phyloP scores from a whole-genome alignment of 177 flowering plant species.

The Vitis hybrid region DNA sequence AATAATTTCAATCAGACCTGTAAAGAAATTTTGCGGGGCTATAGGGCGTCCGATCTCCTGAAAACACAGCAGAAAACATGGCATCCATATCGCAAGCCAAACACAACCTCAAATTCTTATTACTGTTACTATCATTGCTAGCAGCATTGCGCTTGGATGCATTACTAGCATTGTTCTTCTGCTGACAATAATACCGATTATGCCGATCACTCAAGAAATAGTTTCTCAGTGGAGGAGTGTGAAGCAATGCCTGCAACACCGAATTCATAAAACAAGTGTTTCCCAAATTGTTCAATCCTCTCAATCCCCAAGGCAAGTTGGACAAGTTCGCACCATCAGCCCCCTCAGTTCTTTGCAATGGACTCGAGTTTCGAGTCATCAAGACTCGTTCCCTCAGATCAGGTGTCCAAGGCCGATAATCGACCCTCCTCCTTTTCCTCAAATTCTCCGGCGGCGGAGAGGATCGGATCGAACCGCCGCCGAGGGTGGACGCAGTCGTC shows the following conservation, averaged over 20 bases:
- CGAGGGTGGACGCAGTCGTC: slow-evolving; percentile 25
- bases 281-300: slow-evolving; percentile 51
- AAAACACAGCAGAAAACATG: slow-evolving; percentile 68
- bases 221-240: slow-evolving; percentile 51
- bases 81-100: slow-evolving; percentile 63
- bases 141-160: slow-evolving; percentile 14
- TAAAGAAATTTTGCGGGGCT: slow-evolving; percentile 85
- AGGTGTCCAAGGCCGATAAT: slow-evolving; percentile 64
- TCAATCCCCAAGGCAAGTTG: slow-evolving; percentile 36
- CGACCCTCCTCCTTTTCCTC: slow-evolving; percentile 52
- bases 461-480: slow-evolving; percentile 13
- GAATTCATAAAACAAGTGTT: slow-evolving; percentile 59
- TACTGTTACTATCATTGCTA: slow-evolving; percentile 2
- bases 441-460: slow-evolving; percentile 30
- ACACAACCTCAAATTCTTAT: slow-evolving; percentile 34
- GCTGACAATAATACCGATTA: slow-evolving; percentile 39
- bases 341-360: slow-evolving; percentile 14
- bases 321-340: not conserved
- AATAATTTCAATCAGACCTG: slow-evolving; percentile 42
- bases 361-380: slow-evolving; percentile 41
- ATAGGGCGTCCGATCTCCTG: slow-evolving; percentile 75
- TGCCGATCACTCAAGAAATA: slow-evolving; percentile 49
- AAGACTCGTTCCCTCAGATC: slow-evolving; percentile 47
- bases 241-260: slow-evolving; percentile 50
- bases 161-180: slow-evolving; percentile 18